These are phyloP conservation scores for Akebia trifoliata DNA, from an alignment of 164 flowering plant genomes.

Conservation along the genomic window DNA sequence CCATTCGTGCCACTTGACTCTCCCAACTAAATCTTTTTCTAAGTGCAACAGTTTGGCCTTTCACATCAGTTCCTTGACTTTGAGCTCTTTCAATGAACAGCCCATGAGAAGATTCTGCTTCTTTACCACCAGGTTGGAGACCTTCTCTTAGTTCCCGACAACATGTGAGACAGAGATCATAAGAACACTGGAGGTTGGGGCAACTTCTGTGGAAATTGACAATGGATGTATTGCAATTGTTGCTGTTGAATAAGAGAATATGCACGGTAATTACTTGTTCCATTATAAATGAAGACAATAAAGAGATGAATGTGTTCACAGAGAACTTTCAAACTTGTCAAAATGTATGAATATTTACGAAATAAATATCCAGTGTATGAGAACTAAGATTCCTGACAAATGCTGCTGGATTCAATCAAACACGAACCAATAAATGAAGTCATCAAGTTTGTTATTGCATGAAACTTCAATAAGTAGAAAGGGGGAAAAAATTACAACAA, in stretches of 20 bases:
- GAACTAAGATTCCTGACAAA: not conserved
- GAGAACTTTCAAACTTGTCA: not conserved
- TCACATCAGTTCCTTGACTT: constrained; percentile 15
- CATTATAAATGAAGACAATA: not conserved
- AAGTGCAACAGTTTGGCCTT: constrained; percentile 4
- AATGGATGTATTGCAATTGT: constrained; percentile 74
- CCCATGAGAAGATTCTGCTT: constrained; percentile 24
- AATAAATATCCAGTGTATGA: not conserved
- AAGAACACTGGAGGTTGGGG: constrained; percentile 53
- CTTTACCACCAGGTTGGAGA: constrained; percentile 31
- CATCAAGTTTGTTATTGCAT: no score
- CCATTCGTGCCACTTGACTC: constrained; percentile 12
- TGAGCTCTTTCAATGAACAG: constrained; percentile 16
- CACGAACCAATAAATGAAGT: no score
- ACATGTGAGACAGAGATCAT: constrained; percentile 76
- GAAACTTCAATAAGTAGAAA: not conserved
- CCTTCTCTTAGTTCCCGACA: constrained; percentile 61
- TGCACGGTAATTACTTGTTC: constrained; percentile 3
- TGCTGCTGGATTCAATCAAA: no score
- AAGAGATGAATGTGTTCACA: not conserved
- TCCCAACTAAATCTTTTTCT: constrained; percentile 22
- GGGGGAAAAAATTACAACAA: not conserved
- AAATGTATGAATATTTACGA: not conserved
- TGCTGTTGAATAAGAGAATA: constrained; percentile 30
- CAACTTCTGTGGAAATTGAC: constrained; percentile 75